Percentiles rank a stretch among this genome's conserved stretches.
These are phyloP conservation scores for Ophiocordyceps australis DNA, from an alignment of 2,329 filamentous ascomycete species.

Conservation along the genomic window DNA sequence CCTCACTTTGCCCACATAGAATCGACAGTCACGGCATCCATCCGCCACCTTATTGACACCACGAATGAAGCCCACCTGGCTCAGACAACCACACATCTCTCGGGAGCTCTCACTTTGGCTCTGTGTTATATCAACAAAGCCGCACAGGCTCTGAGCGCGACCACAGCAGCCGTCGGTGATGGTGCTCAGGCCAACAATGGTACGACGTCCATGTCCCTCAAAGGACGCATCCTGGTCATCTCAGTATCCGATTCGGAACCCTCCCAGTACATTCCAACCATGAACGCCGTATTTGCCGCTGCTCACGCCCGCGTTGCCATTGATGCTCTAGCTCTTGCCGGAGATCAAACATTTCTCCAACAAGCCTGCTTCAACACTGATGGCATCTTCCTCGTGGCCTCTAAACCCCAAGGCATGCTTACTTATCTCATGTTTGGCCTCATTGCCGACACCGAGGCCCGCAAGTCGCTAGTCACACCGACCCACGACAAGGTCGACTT, in stretches of 20 bases:
- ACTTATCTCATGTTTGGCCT: constrained; percentile 94
- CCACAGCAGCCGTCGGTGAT: constrained; percentile 25
- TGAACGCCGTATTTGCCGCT: constrained; percentile 96
- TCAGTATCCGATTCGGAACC: constrained; percentile 76
- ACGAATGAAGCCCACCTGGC: constrained; percentile 49
- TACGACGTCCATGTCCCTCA: constrained; percentile 12
- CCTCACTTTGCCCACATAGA: constrained; percentile 82
- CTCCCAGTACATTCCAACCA: constrained; percentile 90
- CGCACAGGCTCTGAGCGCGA: constrained; percentile 42
- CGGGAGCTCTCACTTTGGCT: constrained; percentile 78
- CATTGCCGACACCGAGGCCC: constrained; percentile 42
- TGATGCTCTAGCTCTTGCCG: constrained; percentile 75
- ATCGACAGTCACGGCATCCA: constrained; percentile 54
- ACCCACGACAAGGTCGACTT: constrained; percentile 85
- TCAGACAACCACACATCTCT: constrained; percentile 71
- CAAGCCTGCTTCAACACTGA: constrained; percentile 56
- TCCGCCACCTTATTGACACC: constrained; percentile 51
- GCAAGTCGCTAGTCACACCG: constrained; percentile 52
- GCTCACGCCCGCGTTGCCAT: constrained; percentile 77
- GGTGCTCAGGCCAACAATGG: constrained; percentile 12
- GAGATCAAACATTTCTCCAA: constrained; percentile 80
- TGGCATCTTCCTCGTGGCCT: constrained; percentile 33
- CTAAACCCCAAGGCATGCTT: constrained; percentile 52
- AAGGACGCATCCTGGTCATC: constrained; percentile 63
- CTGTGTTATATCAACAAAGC: constrained; percentile 82